These are phyloP conservation scores for Aspergillus sclerotiicarbonarius DNA, from an alignment of 495 filamentous ascomycete genomes.

Conservation along the genomic window DNA sequence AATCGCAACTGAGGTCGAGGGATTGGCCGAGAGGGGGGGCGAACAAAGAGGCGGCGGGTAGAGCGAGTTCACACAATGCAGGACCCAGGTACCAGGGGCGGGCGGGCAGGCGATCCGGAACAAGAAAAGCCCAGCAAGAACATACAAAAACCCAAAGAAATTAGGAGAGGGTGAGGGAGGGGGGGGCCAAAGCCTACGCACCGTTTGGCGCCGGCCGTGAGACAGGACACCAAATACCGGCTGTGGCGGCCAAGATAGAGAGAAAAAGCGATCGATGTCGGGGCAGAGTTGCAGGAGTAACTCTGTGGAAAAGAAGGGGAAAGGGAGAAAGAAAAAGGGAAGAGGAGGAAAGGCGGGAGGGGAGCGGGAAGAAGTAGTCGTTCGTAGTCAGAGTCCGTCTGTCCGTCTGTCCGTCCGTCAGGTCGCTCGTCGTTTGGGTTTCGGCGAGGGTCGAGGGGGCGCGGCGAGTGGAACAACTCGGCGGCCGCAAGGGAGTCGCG, in stretches of 20 bases:
- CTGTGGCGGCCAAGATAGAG: slow-evolving; percentile 51
- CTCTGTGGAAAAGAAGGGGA: slow-evolving; percentile 22
- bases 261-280: slow-evolving; percentile 38
- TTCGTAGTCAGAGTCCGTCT: not conserved
- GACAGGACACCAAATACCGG: slow-evolving; percentile 57
- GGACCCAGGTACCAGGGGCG: slow-evolving; percentile 17
- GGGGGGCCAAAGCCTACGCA: slow-evolving; percentile 54
- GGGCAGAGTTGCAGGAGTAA: slow-evolving; percentile 26
- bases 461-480: slow-evolving; percentile 14
- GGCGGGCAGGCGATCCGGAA: slow-evolving; percentile 19
- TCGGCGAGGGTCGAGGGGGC: slow-evolving; percentile 7
- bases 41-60: not conserved
- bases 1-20: slow-evolving; percentile 23
- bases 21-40: not conserved
- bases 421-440: slow-evolving; percentile 8
- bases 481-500: slow-evolving; percentile 21
- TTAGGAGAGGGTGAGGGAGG: slow-evolving; percentile 20
- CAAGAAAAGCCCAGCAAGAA: slow-evolving; percentile 20
- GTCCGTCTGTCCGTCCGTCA: slow-evolving; percentile 5
- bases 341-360: slow-evolving; percentile 17
- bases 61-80: slow-evolving; percentile 1
- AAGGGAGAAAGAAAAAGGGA: slow-evolving; percentile 6
- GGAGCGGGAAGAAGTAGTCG: slow-evolving; percentile 21
- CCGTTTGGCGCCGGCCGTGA: slow-evolving; percentile 56
- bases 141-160: slow-evolving; percentile 26